phyloP scores from a whole-genome alignment of 169 alveolate genomes.

The Eimeria necatrix region DNA sequence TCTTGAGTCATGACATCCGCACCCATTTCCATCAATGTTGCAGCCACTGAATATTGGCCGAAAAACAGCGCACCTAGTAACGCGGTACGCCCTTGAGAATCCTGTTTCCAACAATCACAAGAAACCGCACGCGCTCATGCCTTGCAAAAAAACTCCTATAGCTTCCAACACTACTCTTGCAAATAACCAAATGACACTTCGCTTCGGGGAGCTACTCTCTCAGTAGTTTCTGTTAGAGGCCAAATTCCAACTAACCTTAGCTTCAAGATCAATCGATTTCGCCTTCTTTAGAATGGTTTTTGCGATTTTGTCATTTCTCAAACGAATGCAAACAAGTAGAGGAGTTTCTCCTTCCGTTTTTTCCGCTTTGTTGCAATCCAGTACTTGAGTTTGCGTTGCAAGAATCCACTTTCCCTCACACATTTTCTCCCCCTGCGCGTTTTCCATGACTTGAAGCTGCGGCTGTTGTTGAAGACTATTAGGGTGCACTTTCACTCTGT shows the following conservation, averaged over 20 bases:
- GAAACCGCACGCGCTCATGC: neutral
- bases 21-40: constrained; percentile 78
- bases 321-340: constrained; percentile 89
- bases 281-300: constrained; percentile 85
- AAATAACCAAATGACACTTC: neutral
- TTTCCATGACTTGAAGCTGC: constrained; percentile 63
- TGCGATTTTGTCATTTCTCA: constrained; percentile 90
- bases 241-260: constrained; percentile 51
- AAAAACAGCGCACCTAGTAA: constrained; percentile 80
- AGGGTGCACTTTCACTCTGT: constrained; percentile 62
- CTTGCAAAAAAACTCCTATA: neutral
- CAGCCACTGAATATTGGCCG: constrained; percentile 82
- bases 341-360: constrained; percentile 91
- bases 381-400: constrained; percentile 82
- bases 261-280: constrained; percentile 83
- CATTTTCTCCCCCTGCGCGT: constrained; percentile 48
- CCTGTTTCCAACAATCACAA: constrained; percentile 48
- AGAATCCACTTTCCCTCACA: constrained; percentile 74
- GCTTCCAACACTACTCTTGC: neutral
- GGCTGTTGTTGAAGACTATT: constrained; percentile 73
- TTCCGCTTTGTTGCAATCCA: constrained; percentile 87
- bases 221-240: neutral
- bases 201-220: neutral
- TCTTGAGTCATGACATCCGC: constrained; percentile 82
- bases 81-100: constrained; percentile 82